Percentiles rank a stretch among this genome's conserved stretches.
phyloP scores from a whole-genome alignment of 2,329 filamentous ascomycete genomes.

The Pseudogymnoascus sp. region DNA sequence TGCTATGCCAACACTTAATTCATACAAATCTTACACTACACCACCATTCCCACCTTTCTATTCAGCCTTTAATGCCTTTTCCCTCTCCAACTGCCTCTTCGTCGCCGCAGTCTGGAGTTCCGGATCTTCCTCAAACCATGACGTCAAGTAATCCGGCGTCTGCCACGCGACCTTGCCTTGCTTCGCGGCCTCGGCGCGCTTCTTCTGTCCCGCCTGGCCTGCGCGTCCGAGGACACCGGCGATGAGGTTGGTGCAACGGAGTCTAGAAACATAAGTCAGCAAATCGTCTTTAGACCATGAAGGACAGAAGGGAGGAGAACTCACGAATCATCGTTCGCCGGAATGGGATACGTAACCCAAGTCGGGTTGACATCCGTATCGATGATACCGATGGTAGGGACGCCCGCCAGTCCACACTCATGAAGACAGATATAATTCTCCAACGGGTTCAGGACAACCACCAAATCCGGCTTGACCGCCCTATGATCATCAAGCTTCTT shows the following conservation, averaged over 20 bases:
- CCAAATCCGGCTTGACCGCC: constrained; percentile 76
- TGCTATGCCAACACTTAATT: constrained; percentile 3
- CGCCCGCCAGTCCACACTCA: constrained; percentile 79
- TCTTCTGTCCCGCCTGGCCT: constrained; percentile 65
- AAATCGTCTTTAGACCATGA: neutral
- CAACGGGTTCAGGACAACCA: constrained; percentile 83
- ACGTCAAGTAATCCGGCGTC: constrained; percentile 28
- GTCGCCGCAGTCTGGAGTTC: neutral
- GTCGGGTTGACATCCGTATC: constrained; percentile 90
- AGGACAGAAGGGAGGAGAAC: constrained; percentile 19
- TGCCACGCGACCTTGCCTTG: constrained; percentile 57
- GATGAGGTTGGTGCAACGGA: constrained; percentile 74
- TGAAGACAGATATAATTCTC: constrained; percentile 88
- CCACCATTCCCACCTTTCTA: neutral
- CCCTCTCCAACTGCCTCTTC: neutral
- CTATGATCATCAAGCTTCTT: constrained; percentile 41
- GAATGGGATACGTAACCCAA: constrained; percentile 93
- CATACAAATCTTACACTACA: constrained; percentile 4
- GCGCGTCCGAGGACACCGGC: constrained; percentile 79
- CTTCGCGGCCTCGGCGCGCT: constrained; percentile 54
- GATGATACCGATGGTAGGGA: constrained; percentile 90
- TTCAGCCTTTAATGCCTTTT: neutral
- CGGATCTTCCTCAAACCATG: constrained; percentile 15
- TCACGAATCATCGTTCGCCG: constrained; percentile 90
- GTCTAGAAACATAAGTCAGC: constrained; percentile 39